Percentiles rank a stretch among this genome's conserved stretches.
Conservation (phyloP, 768 basidiomycete genomes). For the Kwoniella pini region DNA sequence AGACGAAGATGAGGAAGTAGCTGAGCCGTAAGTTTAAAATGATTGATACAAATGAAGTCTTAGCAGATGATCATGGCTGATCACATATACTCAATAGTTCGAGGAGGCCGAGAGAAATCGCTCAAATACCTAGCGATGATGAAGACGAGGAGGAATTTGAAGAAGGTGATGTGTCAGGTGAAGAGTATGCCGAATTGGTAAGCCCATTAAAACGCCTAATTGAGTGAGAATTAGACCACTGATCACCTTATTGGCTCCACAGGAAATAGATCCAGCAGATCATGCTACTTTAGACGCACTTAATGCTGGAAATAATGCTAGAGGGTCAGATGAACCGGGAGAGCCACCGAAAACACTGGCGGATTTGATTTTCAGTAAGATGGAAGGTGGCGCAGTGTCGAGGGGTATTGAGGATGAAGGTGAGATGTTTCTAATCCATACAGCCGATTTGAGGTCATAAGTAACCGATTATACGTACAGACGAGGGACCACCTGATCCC, state of each 20-base stretch:
- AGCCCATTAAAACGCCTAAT: slow-evolving; percentile 31
- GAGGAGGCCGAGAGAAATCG: slow-evolving; percentile 22
- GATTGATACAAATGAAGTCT: no score
- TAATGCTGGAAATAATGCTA: slow-evolving; percentile 21
- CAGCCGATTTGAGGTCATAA: no score
- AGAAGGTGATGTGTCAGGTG: slow-evolving; percentile 47
- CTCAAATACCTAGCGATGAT: slow-evolving; percentile 27
- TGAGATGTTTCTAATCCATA: no score
- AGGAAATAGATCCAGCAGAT: slow-evolving; percentile 86
- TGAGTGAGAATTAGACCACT: no score
- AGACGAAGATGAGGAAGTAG: slow-evolving; percentile 36
- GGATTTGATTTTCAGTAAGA: slow-evolving; percentile 93
- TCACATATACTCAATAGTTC: no score
- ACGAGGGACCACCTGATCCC: slow-evolving; percentile 64
- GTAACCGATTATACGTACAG: slow-evolving; percentile 19
- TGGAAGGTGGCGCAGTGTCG: slow-evolving; percentile 67
- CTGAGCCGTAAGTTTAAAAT: slow-evolving; percentile 25
- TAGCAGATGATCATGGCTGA: no score
- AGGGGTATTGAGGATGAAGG: slow-evolving; percentile 53
- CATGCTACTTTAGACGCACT: slow-evolving; percentile 73
- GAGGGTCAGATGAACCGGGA: slow-evolving; percentile 18
- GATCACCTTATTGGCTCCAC: neutral
- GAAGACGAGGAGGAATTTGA: slow-evolving; percentile 46
- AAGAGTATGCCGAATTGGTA: slow-evolving; percentile 59
- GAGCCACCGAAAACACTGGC: slow-evolving; percentile 66